Evolutionary conservation across 768 basidiomycete species (phyloP).

Genomic region (Phlegmacium glaucopus): DNA sequence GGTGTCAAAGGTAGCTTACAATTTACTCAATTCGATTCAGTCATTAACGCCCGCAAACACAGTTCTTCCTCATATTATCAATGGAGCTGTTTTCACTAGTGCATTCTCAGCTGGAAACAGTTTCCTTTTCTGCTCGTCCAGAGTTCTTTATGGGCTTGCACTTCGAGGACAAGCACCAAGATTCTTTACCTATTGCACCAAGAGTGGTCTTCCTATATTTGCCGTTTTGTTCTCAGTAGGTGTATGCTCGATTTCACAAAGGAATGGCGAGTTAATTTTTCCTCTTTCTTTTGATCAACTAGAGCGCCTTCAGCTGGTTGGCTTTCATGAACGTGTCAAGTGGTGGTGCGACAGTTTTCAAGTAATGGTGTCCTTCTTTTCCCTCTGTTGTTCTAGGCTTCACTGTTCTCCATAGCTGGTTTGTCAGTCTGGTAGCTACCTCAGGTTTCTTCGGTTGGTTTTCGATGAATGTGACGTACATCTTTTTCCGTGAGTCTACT

Average conservation of each 20-base stretch:
- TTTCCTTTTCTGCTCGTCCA: constrained; percentile 58
- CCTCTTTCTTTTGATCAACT: neutral
- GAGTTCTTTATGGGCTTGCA: constrained; percentile 52
- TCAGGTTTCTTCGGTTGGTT: constrained; percentile 69
- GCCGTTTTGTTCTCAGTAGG: constrained; percentile 43
- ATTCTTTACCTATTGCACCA: constrained; percentile 50
- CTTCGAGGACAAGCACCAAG: constrained; percentile 58
- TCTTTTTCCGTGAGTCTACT: constrained; percentile 57
- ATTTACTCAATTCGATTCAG: no score
- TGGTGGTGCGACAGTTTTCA: constrained; percentile 42
- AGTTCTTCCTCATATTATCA: constrained; percentile 66
- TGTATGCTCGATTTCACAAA: constrained; percentile 32
- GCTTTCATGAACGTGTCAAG: constrained; percentile 51
- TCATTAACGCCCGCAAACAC: no score
- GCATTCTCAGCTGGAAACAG: constrained; percentile 75
- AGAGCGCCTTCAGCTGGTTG: constrained; percentile 9
- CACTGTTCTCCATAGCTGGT: constrained; percentile 24
- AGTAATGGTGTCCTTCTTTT: constrained; percentile 23
- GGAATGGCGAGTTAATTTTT: constrained; percentile 6
- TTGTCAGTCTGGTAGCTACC: constrained; percentile 47
- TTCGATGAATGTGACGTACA: constrained; percentile 66
- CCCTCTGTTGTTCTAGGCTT: neutral
- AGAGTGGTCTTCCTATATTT: constrained; percentile 54
- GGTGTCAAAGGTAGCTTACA: constrained; percentile 49
- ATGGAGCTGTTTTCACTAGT: constrained; percentile 63